phyloP scores from a whole-genome alignment of 768 basidiomycete species.

The Vishniacozyma victoriae region DNA sequence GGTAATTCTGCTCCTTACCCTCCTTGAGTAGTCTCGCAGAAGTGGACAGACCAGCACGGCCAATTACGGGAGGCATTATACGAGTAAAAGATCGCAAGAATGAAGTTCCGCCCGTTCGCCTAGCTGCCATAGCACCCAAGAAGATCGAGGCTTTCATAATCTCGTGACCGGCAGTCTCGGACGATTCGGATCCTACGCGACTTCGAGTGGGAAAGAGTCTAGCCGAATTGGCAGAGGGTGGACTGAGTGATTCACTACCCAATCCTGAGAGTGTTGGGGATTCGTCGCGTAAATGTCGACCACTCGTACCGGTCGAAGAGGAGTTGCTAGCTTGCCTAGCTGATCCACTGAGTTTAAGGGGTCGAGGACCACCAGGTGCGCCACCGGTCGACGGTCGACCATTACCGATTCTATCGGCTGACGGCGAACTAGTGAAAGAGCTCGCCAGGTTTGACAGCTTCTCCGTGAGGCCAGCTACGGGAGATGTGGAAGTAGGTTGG shows the following conservation, averaged over 20 bases:
- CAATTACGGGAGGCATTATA: background rate
- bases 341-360: slow-evolving; percentile 4
- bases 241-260: slow-evolving; percentile 4
- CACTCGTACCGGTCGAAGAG: background rate
- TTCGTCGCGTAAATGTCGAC: too few species aligned
- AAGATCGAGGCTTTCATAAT: too few species aligned
- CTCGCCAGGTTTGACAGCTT: slow-evolving; percentile 3
- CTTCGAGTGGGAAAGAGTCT: background rate
- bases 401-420: background rate
- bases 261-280: background rate
- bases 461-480: slow-evolving; percentile 6
- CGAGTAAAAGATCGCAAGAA: background rate
- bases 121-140: background rate
- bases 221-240: background rate
- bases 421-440: background rate
- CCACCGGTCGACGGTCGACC: too few species aligned
- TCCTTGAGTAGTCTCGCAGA: background rate
- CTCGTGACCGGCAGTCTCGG: background rate
- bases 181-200: background rate
- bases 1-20: slow-evolving; percentile 21
- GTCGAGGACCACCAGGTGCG: slow-evolving; percentile 2
- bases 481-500: background rate
- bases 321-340: slow-evolving; percentile 4
- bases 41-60: background rate
- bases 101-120: background rate